phyloP scores from a whole-genome alignment of 1,284 basidiomycete species.

The Pyrrhoderma lamaoense region DNA sequence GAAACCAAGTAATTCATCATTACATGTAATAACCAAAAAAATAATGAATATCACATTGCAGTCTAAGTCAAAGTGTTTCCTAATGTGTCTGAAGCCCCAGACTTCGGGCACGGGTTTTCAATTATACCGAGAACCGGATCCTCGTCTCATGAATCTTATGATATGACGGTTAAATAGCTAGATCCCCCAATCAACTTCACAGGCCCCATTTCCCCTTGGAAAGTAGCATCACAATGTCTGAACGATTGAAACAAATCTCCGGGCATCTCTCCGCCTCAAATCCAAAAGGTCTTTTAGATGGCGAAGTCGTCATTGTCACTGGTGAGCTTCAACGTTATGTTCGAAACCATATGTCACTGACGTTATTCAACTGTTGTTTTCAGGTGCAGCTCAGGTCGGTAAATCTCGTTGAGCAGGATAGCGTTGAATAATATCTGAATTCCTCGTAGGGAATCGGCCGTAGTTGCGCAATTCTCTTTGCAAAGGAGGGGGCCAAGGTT shows the following conservation, averaged over 20 bases:
- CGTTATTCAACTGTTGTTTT: slow-evolving; percentile 7
- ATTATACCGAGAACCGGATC: too few species aligned
- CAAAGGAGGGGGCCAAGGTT: slow-evolving; percentile 81
- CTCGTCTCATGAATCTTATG: too few species aligned
- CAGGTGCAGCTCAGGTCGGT: slow-evolving; percentile 68
- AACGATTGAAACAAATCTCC: slow-evolving; percentile 63
- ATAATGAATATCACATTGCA: too few species aligned
- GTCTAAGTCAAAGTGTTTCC: too few species aligned
- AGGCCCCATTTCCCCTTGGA: background rate
- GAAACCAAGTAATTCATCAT: too few species aligned
- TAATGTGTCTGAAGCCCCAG: too few species aligned
- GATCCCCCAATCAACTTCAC: too few species aligned
- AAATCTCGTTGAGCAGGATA: background rate
- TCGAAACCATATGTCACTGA: slow-evolving; percentile 17
- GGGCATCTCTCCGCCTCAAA: slow-evolving; percentile 56
- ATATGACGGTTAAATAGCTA: too few species aligned
- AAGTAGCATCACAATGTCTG: slow-evolving; percentile 38
- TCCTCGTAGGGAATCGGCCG: slow-evolving; percentile 66
- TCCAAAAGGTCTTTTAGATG: slow-evolving; percentile 59
- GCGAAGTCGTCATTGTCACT: slow-evolving; percentile 82
- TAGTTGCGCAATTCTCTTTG: slow-evolving; percentile 69
- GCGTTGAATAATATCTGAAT: background rate
- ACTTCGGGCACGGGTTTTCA: too few species aligned
- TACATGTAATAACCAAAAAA: too few species aligned
- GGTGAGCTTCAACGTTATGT: slow-evolving; percentile 35